phyloP scores from a whole-genome alignment of 163 green algal genomes.

The Smithsoniella earleae region DNA sequence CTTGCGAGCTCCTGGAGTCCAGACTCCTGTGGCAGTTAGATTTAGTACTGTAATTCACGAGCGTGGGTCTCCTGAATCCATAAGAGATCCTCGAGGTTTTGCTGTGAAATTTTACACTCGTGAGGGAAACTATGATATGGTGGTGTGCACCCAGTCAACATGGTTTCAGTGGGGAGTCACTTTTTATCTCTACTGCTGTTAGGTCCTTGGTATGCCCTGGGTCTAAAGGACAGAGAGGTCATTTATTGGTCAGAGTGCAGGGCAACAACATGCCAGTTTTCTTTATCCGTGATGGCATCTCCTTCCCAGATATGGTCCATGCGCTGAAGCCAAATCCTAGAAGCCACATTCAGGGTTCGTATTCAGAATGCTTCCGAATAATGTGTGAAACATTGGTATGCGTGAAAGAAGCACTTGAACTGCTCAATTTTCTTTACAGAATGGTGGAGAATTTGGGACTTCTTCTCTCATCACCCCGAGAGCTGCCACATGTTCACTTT shows the following conservation, averaged over 20 bases:
- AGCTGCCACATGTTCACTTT: conserved; percentile 91
- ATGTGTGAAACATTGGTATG: no score
- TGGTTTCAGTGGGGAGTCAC: no score
- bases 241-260: no score
- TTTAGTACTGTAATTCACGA: conserved; percentile 93
- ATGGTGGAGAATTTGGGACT: conserved; percentile 83
- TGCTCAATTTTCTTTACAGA: conserved; percentile 5
- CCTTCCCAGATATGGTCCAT: conserved; percentile 96
- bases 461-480: conserved; percentile 91
- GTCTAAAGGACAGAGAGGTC: no score
- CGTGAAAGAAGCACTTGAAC: no score
- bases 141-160: no score
- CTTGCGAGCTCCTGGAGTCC: conserved; percentile 71
- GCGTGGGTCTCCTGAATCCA: conserved; percentile 78
- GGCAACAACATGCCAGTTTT: conserved; percentile 90
- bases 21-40: conserved; percentile 83
- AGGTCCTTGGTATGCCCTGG: no score
- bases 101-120: conserved; percentile 96
- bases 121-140: conserved; percentile 50
- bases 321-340: conserved; percentile 91
- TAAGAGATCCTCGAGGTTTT: conserved; percentile 88
- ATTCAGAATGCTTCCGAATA: background rate
- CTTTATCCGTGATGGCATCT: conserved; percentile 91
- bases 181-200: no score
- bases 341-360: conserved; percentile 62